A percentile compares a stretch with the other conserved stretches of the same genome.
These are phyloP conservation scores for Arachis stenosperma DNA, from an alignment of 306 rosid species.

Conservation along the genomic window DNA sequence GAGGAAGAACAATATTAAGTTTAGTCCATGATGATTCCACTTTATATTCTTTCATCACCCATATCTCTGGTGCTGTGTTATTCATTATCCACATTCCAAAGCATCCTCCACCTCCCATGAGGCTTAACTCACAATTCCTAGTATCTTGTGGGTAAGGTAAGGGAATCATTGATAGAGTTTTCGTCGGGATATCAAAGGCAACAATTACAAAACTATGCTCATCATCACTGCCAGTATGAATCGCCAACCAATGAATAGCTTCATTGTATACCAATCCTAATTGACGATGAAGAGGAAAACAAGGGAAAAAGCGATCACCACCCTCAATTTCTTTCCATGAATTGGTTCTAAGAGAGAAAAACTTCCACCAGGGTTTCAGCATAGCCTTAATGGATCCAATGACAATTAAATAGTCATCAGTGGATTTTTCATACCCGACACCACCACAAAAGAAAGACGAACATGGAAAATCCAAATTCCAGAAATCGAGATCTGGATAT, in stretches of 20 bases:
- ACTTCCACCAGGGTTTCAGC: not conserved
- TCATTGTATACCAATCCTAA: not conserved
- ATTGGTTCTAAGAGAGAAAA: constrained; percentile 24
- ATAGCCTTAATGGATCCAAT: not conserved
- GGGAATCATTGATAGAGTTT: not conserved
- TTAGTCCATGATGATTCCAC: constrained; percentile 29
- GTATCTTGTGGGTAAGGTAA: not conserved
- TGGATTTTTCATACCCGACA: not conserved
- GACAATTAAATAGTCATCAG: not conserved
- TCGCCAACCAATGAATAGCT: constrained; percentile 34
- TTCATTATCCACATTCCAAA: not conserved
- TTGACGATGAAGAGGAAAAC: not conserved
- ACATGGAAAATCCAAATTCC: too few species aligned
- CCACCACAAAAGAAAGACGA: not conserved
- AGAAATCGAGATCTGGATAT: too few species aligned
- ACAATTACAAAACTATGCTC: not conserved
- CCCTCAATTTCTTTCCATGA: constrained; percentile 9
- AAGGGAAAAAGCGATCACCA: not conserved
- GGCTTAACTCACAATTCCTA: not conserved
- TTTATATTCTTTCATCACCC: constrained; percentile 38
- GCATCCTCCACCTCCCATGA: constrained; percentile 22
- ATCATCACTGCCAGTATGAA: not conserved
- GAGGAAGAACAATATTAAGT: not conserved
- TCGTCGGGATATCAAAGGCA: not conserved
- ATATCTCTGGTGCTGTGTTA: not conserved